Base-by-base conservation (phyloP, 2,329 filamentous ascomycete genomes). In the Penicillium sp. region DNA sequence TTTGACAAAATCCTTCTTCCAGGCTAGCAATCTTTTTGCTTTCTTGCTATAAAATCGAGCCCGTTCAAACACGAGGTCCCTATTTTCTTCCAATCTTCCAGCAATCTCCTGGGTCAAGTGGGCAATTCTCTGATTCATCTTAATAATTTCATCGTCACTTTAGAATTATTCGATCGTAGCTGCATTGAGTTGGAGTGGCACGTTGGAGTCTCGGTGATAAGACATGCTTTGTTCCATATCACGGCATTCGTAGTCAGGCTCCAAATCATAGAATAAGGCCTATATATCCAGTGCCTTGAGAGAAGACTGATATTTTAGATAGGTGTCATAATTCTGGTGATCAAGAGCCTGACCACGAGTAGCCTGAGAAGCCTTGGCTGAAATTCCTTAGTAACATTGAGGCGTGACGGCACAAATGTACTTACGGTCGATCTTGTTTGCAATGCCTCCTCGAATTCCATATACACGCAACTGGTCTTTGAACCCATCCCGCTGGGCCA, bases 201-300 rank as follows among this genome's bases (percentile, higher is more conserved):
- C 36, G 48, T 69, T 69, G 9, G 41, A 33, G 15, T 66, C 55
- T 38, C 40, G 51, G 48, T 66, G 44, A 47, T 66, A 36, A n/a
- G 52, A 56, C 40, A 66, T 65, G 16, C 61, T 68, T 49, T 63
- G 38, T 55, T 69, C 61, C 16, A 69, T 65, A 23, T 63, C 49
- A 13, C 53, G 53, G 19, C 29, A 66, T 58, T 65, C 44, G 47
- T 63, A 65, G 31, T 68, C 47, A 40, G 55, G 57, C 19, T 65
- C 60, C 6, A 67, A 21, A 40, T 62, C 49, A 48, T 61, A 62
- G 13, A 58, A 58, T 40, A 63, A 29, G 4, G 65, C 65, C 19
- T 62, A 16, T 13, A 68, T 55, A 53, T 69, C 61, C 15, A 68
- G 25, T 3, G 44, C 33, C 48, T 68, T 69, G 0, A 68, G 44